Percentiles rank a stretch among this genome's conserved stretches.
Evolutionary conservation across 2,329 filamentous ascomycete genomes (phyloP).

Genomic region (Ophiognomonia clavigignenti-juglandacearum): DNA sequence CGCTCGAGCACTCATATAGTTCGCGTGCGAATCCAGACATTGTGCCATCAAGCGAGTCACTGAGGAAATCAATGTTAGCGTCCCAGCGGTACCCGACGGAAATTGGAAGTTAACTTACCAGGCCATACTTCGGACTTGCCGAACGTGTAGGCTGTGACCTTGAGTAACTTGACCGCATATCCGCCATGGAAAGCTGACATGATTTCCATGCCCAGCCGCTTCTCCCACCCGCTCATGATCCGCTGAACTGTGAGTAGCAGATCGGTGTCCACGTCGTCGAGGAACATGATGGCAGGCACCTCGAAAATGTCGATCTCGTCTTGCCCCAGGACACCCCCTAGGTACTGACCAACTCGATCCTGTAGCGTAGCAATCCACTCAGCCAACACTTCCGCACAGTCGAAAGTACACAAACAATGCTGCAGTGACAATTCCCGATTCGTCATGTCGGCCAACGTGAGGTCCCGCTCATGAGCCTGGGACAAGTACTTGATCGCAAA

Average conservation of each 20-base stretch:
- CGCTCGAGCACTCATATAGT: slow-evolving; percentile 45
- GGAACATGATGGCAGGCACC: slow-evolving; percentile 81
- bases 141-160: slow-evolving; percentile 80
- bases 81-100: neutral
- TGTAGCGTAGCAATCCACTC: slow-evolving; percentile 94
- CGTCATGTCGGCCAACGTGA: slow-evolving; percentile 78
- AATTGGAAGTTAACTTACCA: slow-evolving; percentile 47
- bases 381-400: slow-evolving; percentile 88
- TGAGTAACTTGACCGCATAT: slow-evolving; percentile 78
- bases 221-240: slow-evolving; percentile 70
- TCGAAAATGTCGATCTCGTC: slow-evolving; percentile 74
- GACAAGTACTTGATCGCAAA: slow-evolving; percentile 89
- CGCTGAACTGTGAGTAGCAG: slow-evolving; percentile 77
- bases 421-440: slow-evolving; percentile 85
- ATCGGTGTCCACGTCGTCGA: slow-evolving; percentile 89
- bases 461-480: slow-evolving; percentile 80
- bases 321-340: slow-evolving; percentile 82
- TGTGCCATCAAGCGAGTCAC: slow-evolving; percentile 51
- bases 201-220: slow-evolving; percentile 64
- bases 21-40: slow-evolving; percentile 51
- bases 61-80: slow-evolving; percentile 3
- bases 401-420: slow-evolving; percentile 86
- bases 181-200: slow-evolving; percentile 54
- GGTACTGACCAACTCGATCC: slow-evolving; percentile 83
- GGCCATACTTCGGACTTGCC: slow-evolving; percentile 91